Base-by-base conservation (phyloP, 805 yeast genomes). In the Yarrowia bubula region DNA sequence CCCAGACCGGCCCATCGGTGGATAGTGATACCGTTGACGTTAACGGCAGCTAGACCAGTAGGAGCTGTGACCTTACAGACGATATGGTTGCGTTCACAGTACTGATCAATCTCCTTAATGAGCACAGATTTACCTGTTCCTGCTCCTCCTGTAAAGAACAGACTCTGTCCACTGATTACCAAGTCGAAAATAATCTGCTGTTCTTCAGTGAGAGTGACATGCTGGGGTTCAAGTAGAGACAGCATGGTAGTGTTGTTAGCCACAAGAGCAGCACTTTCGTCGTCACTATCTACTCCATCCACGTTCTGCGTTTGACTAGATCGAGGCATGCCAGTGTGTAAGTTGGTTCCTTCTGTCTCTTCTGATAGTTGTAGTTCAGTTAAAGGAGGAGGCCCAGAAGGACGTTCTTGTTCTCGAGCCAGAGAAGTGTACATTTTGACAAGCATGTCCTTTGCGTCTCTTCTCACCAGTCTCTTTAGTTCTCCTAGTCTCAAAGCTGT, bases 11-110 rank as follows among this genome's bases (percentile, higher is more conserved):
- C 82, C 79, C 88, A 90, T 69, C 89, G 81, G 74, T 92, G 96
- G 22, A 93, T 78, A 0, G 99, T 93, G 35, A 82, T 83, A 31
- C 99, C 99, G 1, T 92, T 96, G 70, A 93, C 88, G 70, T 90
- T 91, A 48, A 89, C 85, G 0, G 97, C 98, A 0, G 99, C 99
- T 67, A 95, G 77, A 0, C 98, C 99, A 0, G 99, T 95, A 0
- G 98, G 90, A 0, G 98, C 98, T 0, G 98, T 90, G 4, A 95
- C 85, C 0, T 96, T 97, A 1, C 93, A 89, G 0, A 78, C 75
- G 7, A 37, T 9, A 4, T n/a, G 15, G 4, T 18, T 3, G 2
- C 17, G 8, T 8, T 17, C n/a, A 11, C 14, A 42, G 35, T 35
- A 9, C n/a, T 13, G 11, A 3, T 9, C 3, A 57, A 61, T 61